Conservation (phyloP, 2,329 filamentous ascomycete species). For the Cladosporium sp. region DNA sequence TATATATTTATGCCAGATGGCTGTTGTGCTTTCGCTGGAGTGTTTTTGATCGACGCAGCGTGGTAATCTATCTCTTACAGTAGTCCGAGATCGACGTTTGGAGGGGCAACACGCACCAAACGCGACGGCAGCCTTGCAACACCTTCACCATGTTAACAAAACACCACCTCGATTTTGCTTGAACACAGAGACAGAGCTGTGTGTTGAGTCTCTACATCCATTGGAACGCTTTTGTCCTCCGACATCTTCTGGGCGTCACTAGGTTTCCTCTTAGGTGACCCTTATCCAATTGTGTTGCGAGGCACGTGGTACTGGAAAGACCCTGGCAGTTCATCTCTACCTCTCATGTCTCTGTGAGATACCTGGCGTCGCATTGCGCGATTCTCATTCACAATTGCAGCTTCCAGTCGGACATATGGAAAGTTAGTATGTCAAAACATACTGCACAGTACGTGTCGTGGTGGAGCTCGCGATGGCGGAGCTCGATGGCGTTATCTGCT, state of each 20-base stretch:
- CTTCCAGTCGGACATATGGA: background rate
- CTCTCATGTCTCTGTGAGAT: background rate
- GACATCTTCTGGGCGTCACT: background rate
- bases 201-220: background rate
- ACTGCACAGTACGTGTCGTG: too few species aligned
- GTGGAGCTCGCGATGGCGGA: slow-evolving; percentile 11
- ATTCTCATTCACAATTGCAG: background rate
- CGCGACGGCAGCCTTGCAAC: background rate
- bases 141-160: background rate
- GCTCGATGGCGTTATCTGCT: slow-evolving; percentile 19
- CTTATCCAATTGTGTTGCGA: background rate
- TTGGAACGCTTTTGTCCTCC: background rate
- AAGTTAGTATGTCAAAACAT: background rate
- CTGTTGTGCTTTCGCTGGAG: background rate
- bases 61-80: background rate
- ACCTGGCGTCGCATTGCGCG: background rate
- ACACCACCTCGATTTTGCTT: background rate
- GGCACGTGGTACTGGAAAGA: background rate
- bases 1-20: too few species aligned
- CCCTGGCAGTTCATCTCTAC: background rate
- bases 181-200: background rate
- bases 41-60: background rate
- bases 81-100: background rate
- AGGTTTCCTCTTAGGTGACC: background rate
- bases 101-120: background rate